Evolutionary conservation across 2,329 filamentous ascomycete species (phyloP), one percentile per base, ranked within the genome.

Genomic region (Arthrobotrys sphaeroides): DNA sequence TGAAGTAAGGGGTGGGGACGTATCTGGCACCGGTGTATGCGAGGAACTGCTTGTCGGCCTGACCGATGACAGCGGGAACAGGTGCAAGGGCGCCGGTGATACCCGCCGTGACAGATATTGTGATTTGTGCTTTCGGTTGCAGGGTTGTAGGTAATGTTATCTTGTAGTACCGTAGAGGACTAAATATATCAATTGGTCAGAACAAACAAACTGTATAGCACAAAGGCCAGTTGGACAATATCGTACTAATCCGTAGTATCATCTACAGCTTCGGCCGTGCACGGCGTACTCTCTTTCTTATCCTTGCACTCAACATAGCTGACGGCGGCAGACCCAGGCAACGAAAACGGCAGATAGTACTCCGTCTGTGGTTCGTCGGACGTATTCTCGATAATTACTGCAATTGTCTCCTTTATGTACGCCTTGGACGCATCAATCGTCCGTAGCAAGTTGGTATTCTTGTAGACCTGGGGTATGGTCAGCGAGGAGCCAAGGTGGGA

Each of bases 401-500:
- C 97, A 86, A 97, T 89, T 12, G 90, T 91, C 84, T 98, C 94
- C 81, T 93, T 90, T 66, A 90, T 89, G 81, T 95, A 98, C 79
- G 89, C 91, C 86, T 97, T 98, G 84, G 98, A 94, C 72, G 97
- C 84, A 79, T 96, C 97, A 81, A 96, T 90, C 78, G 91, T 90
- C 80, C 95, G 91, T 60, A 98, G 91, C 28, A 98, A 84, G 82
- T 99, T 98, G 83, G 87, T 87, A 84, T 99, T 97, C 85, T 94
- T 93, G 85, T 97, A 99, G 79, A 94, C 91, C 82, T 93, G 91
- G 12, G 94, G 91, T 64, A 94, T 93, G 83, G 88, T 90, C 85
- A 97, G 97, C 77, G 86, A 64, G 10, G 40, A 67, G 26, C 59
- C 60, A 81, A 75, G 59, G 64, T 75, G 72, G 72, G 72, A 75